phyloP scores from a whole-genome alignment of 2,329 filamentous ascomycete species.

The Tolypocladium tundrense region DNA sequence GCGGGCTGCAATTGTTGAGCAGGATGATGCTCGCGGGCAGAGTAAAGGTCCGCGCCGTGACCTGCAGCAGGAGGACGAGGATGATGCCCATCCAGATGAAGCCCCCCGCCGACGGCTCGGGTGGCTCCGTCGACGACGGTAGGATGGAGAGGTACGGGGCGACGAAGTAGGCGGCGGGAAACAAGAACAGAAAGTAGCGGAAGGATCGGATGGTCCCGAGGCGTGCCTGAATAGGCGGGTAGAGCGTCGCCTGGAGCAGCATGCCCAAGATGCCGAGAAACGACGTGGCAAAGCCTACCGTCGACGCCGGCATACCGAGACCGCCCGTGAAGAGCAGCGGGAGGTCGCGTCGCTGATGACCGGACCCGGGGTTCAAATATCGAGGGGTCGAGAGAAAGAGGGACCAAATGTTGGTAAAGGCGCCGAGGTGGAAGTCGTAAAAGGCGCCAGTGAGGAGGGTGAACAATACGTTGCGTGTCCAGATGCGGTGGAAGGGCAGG shows the following conservation, averaged over 20 bases:
- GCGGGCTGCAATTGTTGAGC: slow-evolving; percentile 37
- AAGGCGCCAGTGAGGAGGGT: slow-evolving; percentile 56
- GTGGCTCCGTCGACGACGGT: slow-evolving; percentile 38
- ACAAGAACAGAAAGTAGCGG: slow-evolving; percentile 57
- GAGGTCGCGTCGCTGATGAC: slow-evolving; percentile 22
- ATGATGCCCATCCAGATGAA: slow-evolving; percentile 56
- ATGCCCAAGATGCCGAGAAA: slow-evolving; percentile 71
- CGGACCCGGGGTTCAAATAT: slow-evolving; percentile 28
- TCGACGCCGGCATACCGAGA: slow-evolving; percentile 57
- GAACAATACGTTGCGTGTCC: slow-evolving; percentile 43
- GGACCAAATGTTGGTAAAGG: slow-evolving; percentile 68
- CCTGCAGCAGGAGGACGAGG: slow-evolving; percentile 52
- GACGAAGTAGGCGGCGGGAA: slow-evolving; percentile 59
- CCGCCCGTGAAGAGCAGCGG: slow-evolving; percentile 63
- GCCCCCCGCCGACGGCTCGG: slow-evolving; percentile 40
- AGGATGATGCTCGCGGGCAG: slow-evolving; percentile 35
- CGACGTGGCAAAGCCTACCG: slow-evolving; percentile 69
- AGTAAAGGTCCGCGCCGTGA: slow-evolving; percentile 56
- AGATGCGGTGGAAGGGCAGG: slow-evolving; percentile 43
- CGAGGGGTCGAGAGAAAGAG: slow-evolving; percentile 67
- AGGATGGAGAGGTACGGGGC: slow-evolving; percentile 63
- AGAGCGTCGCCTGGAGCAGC: slow-evolving; percentile 47
- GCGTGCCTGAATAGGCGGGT: slow-evolving; percentile 56
- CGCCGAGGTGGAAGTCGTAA: slow-evolving; percentile 61
- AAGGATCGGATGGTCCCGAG: slow-evolving; percentile 61